phyloP scores from a whole-genome alignment of 2,329 filamentous ascomycete genomes.

The Chaetomium sp. region DNA sequence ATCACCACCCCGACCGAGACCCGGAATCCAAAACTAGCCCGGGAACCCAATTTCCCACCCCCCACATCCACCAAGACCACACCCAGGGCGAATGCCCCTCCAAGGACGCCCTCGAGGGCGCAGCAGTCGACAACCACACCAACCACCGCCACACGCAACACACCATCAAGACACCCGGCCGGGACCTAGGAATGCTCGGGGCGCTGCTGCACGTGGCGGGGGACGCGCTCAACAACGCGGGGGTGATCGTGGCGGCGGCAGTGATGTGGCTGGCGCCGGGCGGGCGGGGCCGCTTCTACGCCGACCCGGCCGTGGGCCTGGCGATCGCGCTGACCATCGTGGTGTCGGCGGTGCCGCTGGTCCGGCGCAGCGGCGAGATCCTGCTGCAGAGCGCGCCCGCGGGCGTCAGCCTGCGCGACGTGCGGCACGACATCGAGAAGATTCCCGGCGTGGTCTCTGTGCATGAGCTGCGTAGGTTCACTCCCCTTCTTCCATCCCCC shows the following conservation, averaged over 20 bases:
- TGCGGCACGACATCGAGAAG: conserved; percentile 69
- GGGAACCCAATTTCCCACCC: conserved; percentile 25
- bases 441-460: conserved; percentile 40
- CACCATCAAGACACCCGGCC: conserved; percentile 42
- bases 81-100: neutral
- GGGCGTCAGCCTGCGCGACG: conserved; percentile 61
- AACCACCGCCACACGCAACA: conserved; percentile 51
- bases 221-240: conserved; percentile 75
- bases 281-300: conserved; percentile 64
- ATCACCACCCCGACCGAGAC: neutral
- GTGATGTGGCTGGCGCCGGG: conserved; percentile 65
- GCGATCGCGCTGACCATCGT: conserved; percentile 75
- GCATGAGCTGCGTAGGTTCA: conserved; percentile 7
- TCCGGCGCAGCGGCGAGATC: conserved; percentile 64
- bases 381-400: conserved; percentile 67
- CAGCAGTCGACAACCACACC: conserved; percentile 43
- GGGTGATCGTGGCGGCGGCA: conserved; percentile 69
- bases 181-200: conserved; percentile 71
- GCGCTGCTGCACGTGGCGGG: conserved; percentile 71
- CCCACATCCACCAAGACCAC: conserved; percentile 45
- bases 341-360: conserved; percentile 62
- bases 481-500: neutral
- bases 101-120: neutral
- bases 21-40: neutral
- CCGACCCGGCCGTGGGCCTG: conserved; percentile 69